Conservation (phyloP, 495 filamentous ascomycete species). For the Penicillium herquei region DNA sequence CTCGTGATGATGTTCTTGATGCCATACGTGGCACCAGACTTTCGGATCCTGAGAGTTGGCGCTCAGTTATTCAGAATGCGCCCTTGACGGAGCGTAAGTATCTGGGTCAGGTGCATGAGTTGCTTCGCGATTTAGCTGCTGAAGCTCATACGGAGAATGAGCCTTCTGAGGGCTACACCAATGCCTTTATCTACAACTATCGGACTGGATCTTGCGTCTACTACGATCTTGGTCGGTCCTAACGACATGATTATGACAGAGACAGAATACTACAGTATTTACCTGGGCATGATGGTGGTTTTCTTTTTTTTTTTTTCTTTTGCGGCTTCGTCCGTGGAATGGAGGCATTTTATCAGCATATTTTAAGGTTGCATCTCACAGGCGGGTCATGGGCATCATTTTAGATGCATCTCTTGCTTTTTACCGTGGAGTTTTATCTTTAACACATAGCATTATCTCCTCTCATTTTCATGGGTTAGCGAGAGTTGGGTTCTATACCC, state of each 20-base stretch:
- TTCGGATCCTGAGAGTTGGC: constrained; percentile 84
- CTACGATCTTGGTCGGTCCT: constrained; percentile 61
- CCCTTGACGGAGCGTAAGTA: constrained; percentile 80
- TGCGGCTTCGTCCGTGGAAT: background rate
- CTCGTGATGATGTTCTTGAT: constrained; percentile 81
- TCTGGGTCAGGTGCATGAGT: constrained; percentile 78
- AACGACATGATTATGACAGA: constrained; percentile 18
- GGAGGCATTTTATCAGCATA: background rate
- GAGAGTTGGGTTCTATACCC: constrained; percentile 32
- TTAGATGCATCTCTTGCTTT: background rate
- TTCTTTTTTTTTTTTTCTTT: background rate
- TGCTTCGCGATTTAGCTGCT: constrained; percentile 62
- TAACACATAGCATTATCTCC: constrained; percentile 7
- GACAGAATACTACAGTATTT: background rate
- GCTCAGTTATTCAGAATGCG: constrained; percentile 72
- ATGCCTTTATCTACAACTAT: constrained; percentile 81
- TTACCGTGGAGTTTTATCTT: background rate
- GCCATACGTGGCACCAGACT: constrained; percentile 71
- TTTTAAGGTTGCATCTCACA: background rate
- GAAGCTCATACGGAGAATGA: constrained; percentile 37
- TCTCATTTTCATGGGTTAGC: constrained; percentile 29
- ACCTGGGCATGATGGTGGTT: background rate
- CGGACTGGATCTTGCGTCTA: constrained; percentile 71
- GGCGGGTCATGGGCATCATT: background rate
- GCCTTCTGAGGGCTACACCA: constrained; percentile 51